A percentile compares a stretch with the other conserved stretches of the same genome.
phyloP scores from a whole-genome alignment of 805 yeast species.

The Novakomyces olei region DNA sequence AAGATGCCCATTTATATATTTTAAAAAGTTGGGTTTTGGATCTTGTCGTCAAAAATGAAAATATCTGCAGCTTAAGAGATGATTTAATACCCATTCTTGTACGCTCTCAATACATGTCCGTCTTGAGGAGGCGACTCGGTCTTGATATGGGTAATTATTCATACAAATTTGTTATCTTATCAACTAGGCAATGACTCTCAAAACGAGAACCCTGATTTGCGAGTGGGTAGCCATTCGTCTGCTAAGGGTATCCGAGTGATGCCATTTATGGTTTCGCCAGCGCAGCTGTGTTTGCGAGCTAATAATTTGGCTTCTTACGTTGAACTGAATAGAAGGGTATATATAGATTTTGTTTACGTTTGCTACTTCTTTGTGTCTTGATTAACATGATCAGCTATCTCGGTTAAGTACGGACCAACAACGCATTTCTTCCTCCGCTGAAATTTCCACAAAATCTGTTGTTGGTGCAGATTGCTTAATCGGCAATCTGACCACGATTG shows the following conservation, averaged over 20 bases:
- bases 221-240: too few relatives aligned
- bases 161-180: too few relatives aligned
- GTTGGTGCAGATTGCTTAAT: constrained; percentile 74
- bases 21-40: constrained; percentile 32
- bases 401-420: not conserved
- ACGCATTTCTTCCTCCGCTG: constrained; percentile 3
- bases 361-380: not conserved
- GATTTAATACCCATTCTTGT: constrained; percentile 2
- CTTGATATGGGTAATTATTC: too few relatives aligned
- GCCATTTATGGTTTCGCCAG: too few relatives aligned
- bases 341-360: not conserved
- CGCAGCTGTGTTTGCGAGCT: constrained; percentile 51
- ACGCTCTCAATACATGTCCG: constrained; percentile 11
- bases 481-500: constrained; percentile 43
- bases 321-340: constrained; percentile 69
- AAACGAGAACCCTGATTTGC: too few relatives aligned
- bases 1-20: constrained; percentile 53
- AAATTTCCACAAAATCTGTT: constrained; percentile 32
- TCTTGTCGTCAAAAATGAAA: constrained; percentile 21
- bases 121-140: constrained; percentile 4
- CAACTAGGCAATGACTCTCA: too few relatives aligned
- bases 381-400: not conserved
- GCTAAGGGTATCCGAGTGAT: too few relatives aligned
- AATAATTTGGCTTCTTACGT: constrained; percentile 61
- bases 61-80: constrained; percentile 8